Evolutionary conservation across 228 moss, liverwort and hornwort species (phyloP).

Genomic region (Sphagnum magellanicum): DNA sequence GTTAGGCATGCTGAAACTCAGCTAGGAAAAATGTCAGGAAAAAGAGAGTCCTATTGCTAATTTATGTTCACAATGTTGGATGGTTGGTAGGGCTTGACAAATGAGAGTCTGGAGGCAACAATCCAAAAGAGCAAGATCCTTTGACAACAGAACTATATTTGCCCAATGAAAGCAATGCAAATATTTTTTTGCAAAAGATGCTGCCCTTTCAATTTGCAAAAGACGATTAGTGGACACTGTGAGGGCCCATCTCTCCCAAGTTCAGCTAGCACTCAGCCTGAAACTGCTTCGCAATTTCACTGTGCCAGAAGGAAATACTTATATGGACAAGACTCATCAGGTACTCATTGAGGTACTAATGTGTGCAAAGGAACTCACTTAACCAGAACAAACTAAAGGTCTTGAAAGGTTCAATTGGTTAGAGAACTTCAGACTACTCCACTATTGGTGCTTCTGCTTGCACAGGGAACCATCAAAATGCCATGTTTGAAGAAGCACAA

Average conservation of each 20-base stretch:
- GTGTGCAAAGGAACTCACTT: conserved; percentile 1
- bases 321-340: background rate
- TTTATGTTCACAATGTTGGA: too few species aligned
- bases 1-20: too few species aligned
- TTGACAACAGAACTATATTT: conserved; percentile 19
- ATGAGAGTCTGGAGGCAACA: too few species aligned
- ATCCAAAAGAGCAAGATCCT: background rate
- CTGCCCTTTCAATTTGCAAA: conserved; percentile 18
- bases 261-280: conserved; percentile 23
- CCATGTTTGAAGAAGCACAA: too few species aligned
- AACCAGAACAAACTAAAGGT: background rate
- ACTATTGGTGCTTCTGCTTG: too few species aligned
- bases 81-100: too few species aligned
- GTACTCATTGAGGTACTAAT: too few species aligned
- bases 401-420: conserved; percentile 3
- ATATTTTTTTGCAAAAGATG: conserved; percentile 5
- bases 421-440: background rate
- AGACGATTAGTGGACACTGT: conserved; percentile 33
- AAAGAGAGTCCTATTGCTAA: too few species aligned
- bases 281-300: conserved; percentile 17
- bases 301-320: background rate
- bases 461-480: background rate
- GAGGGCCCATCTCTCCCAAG: conserved; percentile 33
- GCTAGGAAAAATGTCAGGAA: too few species aligned
- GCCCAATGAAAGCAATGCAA: conserved; percentile 17